Conservation (phyloP, 352 stramenopile genomes). For the Globisporangium cystogenes region DNA sequence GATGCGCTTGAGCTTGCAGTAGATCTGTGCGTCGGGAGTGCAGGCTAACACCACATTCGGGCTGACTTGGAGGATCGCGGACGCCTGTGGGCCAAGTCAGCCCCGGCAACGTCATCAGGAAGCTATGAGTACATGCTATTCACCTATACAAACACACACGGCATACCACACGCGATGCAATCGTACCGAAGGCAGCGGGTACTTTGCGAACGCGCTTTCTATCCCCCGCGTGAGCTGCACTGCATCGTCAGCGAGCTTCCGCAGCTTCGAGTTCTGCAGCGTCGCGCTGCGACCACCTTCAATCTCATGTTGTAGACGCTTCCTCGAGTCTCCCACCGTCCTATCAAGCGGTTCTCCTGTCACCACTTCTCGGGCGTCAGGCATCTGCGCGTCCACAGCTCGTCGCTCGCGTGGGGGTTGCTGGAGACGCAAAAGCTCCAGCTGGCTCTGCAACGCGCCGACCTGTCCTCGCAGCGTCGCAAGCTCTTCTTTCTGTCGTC, state of each 20-base stretch:
- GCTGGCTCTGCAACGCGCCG: slow-evolving; percentile 21
- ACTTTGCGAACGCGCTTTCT: slow-evolving; percentile 1
- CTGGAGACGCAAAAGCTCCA: slow-evolving; percentile 13
- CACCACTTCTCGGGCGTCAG: slow-evolving; percentile 3
- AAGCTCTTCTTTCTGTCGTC: slow-evolving; percentile 32
- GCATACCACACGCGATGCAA: no score
- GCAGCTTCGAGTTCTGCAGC: slow-evolving; percentile 13
- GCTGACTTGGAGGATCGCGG: no score
- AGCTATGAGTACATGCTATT: no score
- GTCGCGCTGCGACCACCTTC: slow-evolving; percentile 4
- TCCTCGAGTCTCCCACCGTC: slow-evolving; percentile 2
- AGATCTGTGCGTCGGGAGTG: no score
- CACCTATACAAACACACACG: no score
- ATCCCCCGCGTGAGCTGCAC: slow-evolving; percentile 2
- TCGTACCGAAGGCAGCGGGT: slow-evolving; percentile 3
- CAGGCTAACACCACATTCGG: no score
- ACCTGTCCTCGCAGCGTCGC: slow-evolving; percentile 15
- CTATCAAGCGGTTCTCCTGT: not conserved
- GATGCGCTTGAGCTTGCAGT: not conserved
- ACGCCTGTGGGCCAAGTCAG: no score
- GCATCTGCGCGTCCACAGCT: no score
- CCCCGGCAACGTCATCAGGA: no score
- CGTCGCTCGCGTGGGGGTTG: no score
- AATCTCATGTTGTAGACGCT: slow-evolving; percentile 10
- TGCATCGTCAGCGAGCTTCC: slow-evolving; percentile 4